phyloP scores from a whole-genome alignment of 2,329 filamentous ascomycete genomes.

The Cytospora paraplurivora region DNA sequence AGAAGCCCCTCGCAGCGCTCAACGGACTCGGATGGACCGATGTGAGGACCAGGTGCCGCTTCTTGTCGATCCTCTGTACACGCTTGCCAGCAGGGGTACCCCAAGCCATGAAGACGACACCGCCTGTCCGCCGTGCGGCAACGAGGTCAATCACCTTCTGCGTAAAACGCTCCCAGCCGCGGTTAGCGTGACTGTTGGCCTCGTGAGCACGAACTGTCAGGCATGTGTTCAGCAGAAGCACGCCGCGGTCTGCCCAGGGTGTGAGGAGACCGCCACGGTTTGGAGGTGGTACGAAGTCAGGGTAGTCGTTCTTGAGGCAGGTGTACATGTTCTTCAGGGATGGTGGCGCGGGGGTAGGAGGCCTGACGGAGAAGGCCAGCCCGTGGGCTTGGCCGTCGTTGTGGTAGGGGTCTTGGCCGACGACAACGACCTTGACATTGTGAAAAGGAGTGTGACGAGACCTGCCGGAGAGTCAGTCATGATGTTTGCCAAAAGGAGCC shows the following conservation, averaged over 20 bases:
- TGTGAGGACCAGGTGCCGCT: slow-evolving; percentile 79
- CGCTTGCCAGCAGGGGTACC: slow-evolving; percentile 81
- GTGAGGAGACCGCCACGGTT: slow-evolving; percentile 81
- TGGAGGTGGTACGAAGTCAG: slow-evolving; percentile 72
- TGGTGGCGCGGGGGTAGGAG: slow-evolving; percentile 84
- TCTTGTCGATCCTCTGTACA: slow-evolving; percentile 70
- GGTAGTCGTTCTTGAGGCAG: slow-evolving; percentile 85
- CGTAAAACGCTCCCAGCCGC: slow-evolving; percentile 92
- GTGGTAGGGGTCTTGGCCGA: slow-evolving; percentile 98
- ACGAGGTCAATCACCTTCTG: slow-evolving; percentile 90
- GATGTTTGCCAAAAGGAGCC: neutral
- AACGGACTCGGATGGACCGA: slow-evolving; percentile 93
- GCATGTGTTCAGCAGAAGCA: slow-evolving; percentile 92
- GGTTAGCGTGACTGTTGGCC: slow-evolving; percentile 80
- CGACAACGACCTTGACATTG: slow-evolving; percentile 86
- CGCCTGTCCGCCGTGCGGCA: slow-evolving; percentile 71
- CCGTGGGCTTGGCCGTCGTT: slow-evolving; percentile 95
- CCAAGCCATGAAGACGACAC: slow-evolving; percentile 96
- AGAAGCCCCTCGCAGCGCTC: slow-evolving; percentile 80
- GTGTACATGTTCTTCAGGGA: slow-evolving; percentile 94
- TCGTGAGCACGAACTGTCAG: slow-evolving; percentile 89
- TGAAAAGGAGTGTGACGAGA: slow-evolving; percentile 89
- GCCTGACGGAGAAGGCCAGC: slow-evolving; percentile 90
- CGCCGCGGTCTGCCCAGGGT: slow-evolving; percentile 91
- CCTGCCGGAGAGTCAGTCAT: slow-evolving; percentile 55